Percentiles rank a stretch among this genome's conserved stretches.
These are phyloP conservation scores for Artemisia annua DNA, from an alignment of 129 eudicot genomes.

Conservation along the genomic window DNA sequence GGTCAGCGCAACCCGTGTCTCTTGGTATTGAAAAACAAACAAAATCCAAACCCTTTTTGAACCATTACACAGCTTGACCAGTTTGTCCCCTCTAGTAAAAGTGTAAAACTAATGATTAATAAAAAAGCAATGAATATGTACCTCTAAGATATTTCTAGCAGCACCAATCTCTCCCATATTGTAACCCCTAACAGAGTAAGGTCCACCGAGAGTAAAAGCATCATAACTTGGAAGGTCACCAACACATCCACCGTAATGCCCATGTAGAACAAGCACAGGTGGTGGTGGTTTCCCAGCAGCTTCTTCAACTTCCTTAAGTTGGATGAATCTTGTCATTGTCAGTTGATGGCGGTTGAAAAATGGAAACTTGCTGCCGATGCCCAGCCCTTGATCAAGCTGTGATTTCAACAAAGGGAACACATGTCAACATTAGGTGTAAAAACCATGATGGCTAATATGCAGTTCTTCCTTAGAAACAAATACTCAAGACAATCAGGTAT, in stretches of 20 bases:
- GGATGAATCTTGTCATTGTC: conserved; percentile 70
- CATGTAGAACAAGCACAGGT: conserved; percentile 89
- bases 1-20: too few relatives aligned
- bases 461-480: not conserved
- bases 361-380: conserved; percentile 83
- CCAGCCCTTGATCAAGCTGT: conserved; percentile 94
- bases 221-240: conserved; percentile 98
- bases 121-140: conserved; percentile 26
- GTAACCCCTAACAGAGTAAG: conserved; percentile 93
- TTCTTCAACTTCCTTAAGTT: conserved; percentile 73
- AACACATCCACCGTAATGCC: conserved; percentile 98
- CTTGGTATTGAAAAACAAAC: too few relatives aligned
- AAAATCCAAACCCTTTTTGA: too few relatives aligned
- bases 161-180: conserved; percentile 97
- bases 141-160: conserved; percentile 94
- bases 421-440: not conserved
- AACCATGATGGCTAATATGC: not conserved
- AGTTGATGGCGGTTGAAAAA: conserved; percentile 88
- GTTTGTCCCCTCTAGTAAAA: too few relatives aligned
- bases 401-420: not conserved
- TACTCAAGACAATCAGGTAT: too few relatives aligned
- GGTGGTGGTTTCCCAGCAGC: conserved; percentile 95
- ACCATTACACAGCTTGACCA: too few relatives aligned
- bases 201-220: conserved; percentile 93
- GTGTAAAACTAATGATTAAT: not conserved